Evolutionary conservation across 2,329 filamentous ascomycete genomes (phyloP).

Genomic region (Sporothrix luriei): DNA sequence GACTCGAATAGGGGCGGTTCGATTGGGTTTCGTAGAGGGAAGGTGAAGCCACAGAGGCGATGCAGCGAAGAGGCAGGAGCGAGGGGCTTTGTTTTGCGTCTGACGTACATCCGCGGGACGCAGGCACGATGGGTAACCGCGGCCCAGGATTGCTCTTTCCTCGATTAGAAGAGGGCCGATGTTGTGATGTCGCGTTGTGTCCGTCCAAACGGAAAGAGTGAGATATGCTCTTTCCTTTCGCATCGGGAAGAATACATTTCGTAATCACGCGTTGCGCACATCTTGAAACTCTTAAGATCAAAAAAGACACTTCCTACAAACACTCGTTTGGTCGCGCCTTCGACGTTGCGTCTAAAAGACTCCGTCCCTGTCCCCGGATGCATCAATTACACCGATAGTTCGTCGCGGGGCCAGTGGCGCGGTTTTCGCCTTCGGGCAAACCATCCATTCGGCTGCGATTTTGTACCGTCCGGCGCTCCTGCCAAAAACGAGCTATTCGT

Average conservation of each 20-base stretch:
- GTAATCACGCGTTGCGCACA: not conserved
- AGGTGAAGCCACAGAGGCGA: not conserved
- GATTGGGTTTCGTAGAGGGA: not conserved
- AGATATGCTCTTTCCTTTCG: not conserved
- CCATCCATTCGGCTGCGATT: not conserved
- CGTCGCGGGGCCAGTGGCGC: not conserved
- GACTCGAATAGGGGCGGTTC: not conserved
- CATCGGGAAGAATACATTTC: not conserved
- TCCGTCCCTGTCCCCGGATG: slow-evolving; percentile 5
- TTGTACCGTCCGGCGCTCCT: not conserved
- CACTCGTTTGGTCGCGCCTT: not conserved
- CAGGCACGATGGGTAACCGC: not conserved
- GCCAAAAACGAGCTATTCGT: no score
- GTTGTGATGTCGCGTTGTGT: not conserved
- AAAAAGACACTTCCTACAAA: not conserved
- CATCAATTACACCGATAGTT: slow-evolving; percentile 6
- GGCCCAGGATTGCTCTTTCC: not conserved
- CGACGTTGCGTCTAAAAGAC: not conserved
- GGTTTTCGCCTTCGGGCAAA: not conserved
- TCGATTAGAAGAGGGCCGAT: not conserved
- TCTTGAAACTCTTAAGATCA: not conserved
- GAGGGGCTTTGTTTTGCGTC: slow-evolving; percentile 16
- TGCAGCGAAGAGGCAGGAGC: not conserved
- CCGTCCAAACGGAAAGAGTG: not conserved
- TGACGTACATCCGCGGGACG: not conserved